A percentile compares a stretch with the other conserved stretches of the same genome.
These are phyloP conservation scores for Nepenthes gracilis DNA, from an alignment of 148 eudicot species.

Conservation along the genomic window DNA sequence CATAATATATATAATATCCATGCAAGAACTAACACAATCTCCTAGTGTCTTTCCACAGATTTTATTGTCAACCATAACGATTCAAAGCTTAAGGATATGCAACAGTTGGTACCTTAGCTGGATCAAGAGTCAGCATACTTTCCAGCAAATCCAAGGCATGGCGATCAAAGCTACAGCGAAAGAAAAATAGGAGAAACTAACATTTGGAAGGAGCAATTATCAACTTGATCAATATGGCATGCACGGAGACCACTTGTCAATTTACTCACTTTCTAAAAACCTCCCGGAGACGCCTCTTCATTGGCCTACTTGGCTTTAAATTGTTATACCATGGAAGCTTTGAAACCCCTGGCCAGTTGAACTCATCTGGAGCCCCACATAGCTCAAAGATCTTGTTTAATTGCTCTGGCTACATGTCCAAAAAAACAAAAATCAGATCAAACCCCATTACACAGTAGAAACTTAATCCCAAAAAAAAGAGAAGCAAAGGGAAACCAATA, in stretches of 20 bases:
- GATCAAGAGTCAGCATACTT: constrained; percentile 86
- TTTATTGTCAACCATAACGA: no score
- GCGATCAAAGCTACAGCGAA: constrained; percentile 58
- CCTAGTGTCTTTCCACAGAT: no score
- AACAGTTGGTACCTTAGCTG: constrained; percentile 46
- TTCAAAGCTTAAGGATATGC: no score
- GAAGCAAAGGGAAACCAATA: not conserved
- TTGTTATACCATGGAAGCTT: constrained; percentile 81
- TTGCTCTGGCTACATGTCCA: constrained; percentile 68
- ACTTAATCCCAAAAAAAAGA: not conserved
- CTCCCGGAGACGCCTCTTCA: constrained; percentile 77
- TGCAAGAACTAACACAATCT: no score
- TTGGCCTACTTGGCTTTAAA: constrained; percentile 63
- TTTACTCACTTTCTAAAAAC: constrained; percentile 66
- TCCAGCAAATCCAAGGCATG: constrained; percentile 85
- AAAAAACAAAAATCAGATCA: constrained; percentile 3
- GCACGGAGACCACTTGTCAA: not conserved
- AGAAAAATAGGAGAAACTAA: not conserved
- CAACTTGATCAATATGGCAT: not conserved
- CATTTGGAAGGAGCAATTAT: not conserved
- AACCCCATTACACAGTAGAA: not conserved
- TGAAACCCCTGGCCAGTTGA: constrained; percentile 85
- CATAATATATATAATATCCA: not conserved
- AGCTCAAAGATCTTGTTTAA: constrained; percentile 75
- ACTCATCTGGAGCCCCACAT: constrained; percentile 90